phyloP scores from a whole-genome alignment of 2,329 filamentous ascomycete genomes.

The Sarocladium kiliense region DNA sequence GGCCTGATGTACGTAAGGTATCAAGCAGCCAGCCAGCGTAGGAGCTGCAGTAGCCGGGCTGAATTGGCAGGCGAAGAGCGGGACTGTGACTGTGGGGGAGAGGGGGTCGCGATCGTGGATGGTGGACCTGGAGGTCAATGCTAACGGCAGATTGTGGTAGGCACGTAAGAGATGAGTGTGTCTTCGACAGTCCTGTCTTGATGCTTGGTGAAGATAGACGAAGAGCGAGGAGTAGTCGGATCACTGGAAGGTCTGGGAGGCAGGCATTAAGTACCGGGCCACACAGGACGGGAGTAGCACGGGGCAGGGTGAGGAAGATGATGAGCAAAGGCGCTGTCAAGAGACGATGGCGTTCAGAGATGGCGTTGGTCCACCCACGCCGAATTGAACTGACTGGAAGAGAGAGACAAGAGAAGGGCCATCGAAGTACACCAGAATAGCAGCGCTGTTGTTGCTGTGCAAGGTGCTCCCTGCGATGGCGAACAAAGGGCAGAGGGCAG shows the following conservation, averaged over 20 bases:
- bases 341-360: neutral
- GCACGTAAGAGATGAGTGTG: neutral
- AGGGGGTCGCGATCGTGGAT: constrained; percentile 1
- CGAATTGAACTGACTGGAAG: neutral
- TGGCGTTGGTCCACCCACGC: neutral
- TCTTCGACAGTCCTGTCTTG: neutral
- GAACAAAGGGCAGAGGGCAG: neutral
- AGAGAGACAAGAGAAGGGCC: constrained; percentile 5
- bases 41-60: constrained; percentile 7
- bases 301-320: neutral
- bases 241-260: constrained; percentile 23
- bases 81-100: constrained; percentile 4
- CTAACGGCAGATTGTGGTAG: constrained; percentile 6
- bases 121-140: constrained; percentile 5
- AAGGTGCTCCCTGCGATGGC: neutral
- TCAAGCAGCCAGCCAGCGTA: neutral
- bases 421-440: constrained; percentile 1
- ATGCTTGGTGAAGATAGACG: constrained; percentile 4
- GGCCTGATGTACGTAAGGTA: neutral
- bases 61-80: constrained; percentile 8
- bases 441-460: neutral
- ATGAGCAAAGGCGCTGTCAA: neutral
- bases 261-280: constrained; percentile 7
- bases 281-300: constrained; percentile 1
- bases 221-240: constrained; percentile 15